Conservation (phyloP, 179 eudicot species). For the Dionaea muscipula region DNA sequence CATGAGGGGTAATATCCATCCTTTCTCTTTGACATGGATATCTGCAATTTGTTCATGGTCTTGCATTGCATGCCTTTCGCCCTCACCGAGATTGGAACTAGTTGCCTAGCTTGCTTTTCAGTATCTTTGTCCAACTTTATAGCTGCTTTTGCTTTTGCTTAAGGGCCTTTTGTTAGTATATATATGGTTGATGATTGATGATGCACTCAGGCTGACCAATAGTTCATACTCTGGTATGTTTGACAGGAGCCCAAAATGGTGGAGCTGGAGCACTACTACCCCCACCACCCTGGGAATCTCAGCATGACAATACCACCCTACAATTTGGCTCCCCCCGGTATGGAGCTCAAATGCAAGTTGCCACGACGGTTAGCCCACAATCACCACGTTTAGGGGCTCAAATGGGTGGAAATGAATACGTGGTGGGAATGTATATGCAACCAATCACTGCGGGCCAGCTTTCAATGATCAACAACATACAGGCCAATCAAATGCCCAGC, state of each 20-base stretch:
- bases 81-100: no score
- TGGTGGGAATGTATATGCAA: conserved; percentile 24
- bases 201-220: background rate
- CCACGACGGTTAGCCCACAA: background rate
- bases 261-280: conserved; percentile 40
- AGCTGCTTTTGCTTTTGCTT: background rate
- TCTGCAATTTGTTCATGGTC: background rate
- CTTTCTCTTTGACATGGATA: no score
- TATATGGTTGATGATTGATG: background rate
- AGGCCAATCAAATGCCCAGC: conserved; percentile 10
- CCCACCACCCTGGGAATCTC: conserved; percentile 68
- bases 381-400: conserved; percentile 26
- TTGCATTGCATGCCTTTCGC: conserved; percentile 3
- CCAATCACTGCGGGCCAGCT: conserved; percentile 23
- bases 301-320: conserved; percentile 16
- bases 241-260: conserved; percentile 31
- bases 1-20: no score
- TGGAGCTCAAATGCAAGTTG: conserved; percentile 16
- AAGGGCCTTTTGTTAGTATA: background rate
- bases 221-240: conserved; percentile 8
- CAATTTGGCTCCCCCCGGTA: conserved; percentile 22
- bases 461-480: conserved; percentile 18
- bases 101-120: no score
- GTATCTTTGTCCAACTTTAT: no score
- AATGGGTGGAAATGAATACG: conserved; percentile 17